Evolutionary conservation across 495 filamentous ascomycete species (phyloP), one percentile per base, ranked within the genome.

Genomic region (Durotheca rogersii): DNA sequence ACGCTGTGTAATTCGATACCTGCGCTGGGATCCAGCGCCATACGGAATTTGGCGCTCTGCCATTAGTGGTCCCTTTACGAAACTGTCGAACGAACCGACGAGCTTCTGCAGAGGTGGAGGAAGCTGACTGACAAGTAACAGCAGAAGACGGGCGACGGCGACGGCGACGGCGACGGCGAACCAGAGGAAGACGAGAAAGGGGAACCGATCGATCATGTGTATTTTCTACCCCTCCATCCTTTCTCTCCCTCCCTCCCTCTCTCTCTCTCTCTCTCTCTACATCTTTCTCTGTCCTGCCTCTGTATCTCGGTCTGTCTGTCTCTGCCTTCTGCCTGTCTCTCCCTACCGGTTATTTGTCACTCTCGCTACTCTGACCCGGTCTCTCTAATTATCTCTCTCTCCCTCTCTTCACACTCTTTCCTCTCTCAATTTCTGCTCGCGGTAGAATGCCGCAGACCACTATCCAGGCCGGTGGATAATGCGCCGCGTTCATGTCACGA

Each of bases 11-110:
- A 53, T 58, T 58, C 45, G 23, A 53, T 37, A 21, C 49, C 21
- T 41, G 50, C 43, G 40, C 56, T 58, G 40, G 41, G 56, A 50
- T 58, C 49, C 45, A 41, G 47, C 45, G 56, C 56, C 56, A 58
- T 50, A 53, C 30, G 33, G 44, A 46, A 38, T 44, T 60, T 60
- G 51, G 41, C 51, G 47, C 47, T 25, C 42, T 55, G 41, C 33
- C 41, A 55, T 36, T 51, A 45, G 51, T 39, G 33, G 47, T 39
- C 51, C 47, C 19, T 31, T 50, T n/a, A n/a, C 41, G 12, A 50
- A 51, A 33, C 17, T 14, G 34, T 39, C 33, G 39, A 45, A 44
- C 30, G 18, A 34, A 41, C 35, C 23, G 29, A 39, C 23, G 45
- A 35, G n/a, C 41, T 41, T 45, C 41, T 45, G 39, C 30, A 49